These are phyloP conservation scores for Ophiostoma ips DNA, from an alignment of 2,329 filamentous ascomycete species.

Conservation along the genomic window DNA sequence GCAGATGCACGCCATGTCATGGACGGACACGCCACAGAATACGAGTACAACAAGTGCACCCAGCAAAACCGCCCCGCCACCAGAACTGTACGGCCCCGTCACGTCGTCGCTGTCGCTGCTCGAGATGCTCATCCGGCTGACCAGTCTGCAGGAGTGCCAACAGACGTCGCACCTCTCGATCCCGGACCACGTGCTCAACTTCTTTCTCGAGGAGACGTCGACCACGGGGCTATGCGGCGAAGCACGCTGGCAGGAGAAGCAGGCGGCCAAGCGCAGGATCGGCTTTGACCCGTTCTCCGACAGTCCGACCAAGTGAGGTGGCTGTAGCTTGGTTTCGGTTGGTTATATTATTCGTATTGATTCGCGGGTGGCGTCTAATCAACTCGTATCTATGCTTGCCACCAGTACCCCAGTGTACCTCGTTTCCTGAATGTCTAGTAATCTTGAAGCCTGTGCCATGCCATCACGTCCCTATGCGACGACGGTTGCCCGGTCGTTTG, in stretches of 20 bases:
- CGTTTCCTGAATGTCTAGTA: too few relatives aligned
- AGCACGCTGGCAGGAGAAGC: constrained; percentile 29
- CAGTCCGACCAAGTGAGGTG: constrained; percentile 18
- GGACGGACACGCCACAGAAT: constrained; percentile 12
- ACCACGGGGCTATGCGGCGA: constrained; percentile 35
- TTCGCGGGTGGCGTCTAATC: too few relatives aligned
- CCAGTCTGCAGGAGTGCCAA: constrained; percentile 81
- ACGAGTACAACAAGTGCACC: not conserved
- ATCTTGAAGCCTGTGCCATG: not conserved
- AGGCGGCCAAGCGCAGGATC: constrained; percentile 33
- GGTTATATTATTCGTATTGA: too few relatives aligned
- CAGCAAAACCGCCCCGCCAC: not conserved
- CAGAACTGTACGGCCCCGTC: constrained; percentile 31
- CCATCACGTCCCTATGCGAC: not conserved
- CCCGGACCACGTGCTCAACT: constrained; percentile 75
- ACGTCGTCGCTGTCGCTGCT: constrained; percentile 56
- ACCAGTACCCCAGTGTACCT: too few relatives aligned
- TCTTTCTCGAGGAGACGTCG: constrained; percentile 59
- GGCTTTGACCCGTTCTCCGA: constrained; percentile 45
- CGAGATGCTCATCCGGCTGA: constrained; percentile 76
- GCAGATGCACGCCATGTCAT: constrained; percentile 27
- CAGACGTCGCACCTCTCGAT: constrained; percentile 82
- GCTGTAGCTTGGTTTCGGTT: not conserved
- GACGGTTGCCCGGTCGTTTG: constrained; percentile 13
- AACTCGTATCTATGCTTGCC: too few relatives aligned